Evolutionary conservation across 495 filamentous ascomycete genomes (phyloP).

Genomic region (Cladorrhinum samala): DNA sequence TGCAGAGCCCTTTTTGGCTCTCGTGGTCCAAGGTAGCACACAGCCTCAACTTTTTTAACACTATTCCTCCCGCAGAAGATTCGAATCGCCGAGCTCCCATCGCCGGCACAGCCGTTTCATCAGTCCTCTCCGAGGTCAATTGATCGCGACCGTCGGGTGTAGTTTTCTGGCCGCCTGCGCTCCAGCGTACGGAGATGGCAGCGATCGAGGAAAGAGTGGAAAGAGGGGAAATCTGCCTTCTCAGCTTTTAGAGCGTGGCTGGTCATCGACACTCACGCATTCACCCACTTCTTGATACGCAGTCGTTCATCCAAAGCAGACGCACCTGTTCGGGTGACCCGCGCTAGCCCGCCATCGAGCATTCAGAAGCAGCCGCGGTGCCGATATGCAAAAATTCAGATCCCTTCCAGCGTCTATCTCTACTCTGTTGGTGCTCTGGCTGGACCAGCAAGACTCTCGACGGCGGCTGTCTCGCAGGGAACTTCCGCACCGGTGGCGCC

Average conservation of each 20-base stretch:
- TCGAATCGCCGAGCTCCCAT: neutral
- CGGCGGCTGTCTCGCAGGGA: conserved; percentile 14
- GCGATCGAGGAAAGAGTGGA: neutral
- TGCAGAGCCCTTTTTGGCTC: too few species aligned
- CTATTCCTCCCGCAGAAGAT: neutral
- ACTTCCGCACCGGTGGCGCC: conserved; percentile 2
- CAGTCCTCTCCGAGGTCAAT: neutral
- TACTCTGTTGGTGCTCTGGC: neutral
- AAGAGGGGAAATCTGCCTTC: neutral
- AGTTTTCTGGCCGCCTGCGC: conserved; percentile 15
- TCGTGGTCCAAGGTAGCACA: too few species aligned
- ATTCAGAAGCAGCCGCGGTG: conserved; percentile 2
- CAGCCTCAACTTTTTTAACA: conserved; percentile 9
- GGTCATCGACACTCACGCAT: neutral
- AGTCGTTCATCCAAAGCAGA: too few species aligned
- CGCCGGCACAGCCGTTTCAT: conserved; percentile 19
- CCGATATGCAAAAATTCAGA: conserved; percentile 9
- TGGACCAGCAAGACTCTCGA: conserved; percentile 5
- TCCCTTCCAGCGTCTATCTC: conserved; percentile 10
- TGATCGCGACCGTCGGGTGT: conserved; percentile 11
- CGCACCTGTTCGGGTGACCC: too few species aligned
- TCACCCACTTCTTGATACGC: too few species aligned
- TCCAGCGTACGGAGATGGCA: neutral
- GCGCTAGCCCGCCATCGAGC: too few species aligned
- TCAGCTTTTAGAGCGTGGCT: neutral